These are phyloP conservation scores for Leptomonas pyrrhocoris DNA, from an alignment of 208 protist genomes.

Conservation along the genomic window DNA sequence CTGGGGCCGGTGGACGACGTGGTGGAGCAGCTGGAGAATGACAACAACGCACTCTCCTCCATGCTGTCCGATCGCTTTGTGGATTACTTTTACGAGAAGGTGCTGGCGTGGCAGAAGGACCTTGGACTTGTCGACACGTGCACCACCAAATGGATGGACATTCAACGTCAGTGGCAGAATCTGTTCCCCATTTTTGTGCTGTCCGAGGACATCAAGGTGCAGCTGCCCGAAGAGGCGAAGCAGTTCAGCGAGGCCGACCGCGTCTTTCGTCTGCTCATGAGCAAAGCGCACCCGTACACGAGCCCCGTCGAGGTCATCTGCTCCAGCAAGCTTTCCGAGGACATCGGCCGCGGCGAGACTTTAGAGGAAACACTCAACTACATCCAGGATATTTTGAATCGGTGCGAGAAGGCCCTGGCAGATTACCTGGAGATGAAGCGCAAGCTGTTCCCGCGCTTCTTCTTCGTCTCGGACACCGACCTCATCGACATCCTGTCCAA, in stretches of 20 bases:
- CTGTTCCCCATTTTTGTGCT: conserved; percentile 98
- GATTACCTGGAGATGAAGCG: conserved; percentile 99
- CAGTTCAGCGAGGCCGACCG: conserved; percentile 93
- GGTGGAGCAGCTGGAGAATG: conserved; percentile 95
- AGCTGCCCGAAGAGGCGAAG: conserved; percentile 97
- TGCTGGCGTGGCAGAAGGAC: conserved; percentile 96
- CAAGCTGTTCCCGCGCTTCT: conserved; percentile 98
- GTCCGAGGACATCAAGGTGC: conserved; percentile 96
- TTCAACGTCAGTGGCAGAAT: conserved; percentile 97
- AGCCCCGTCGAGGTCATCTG: conserved; percentile 93
- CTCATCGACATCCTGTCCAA: conserved; percentile 98
- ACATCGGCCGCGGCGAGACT: conserved; percentile 88
- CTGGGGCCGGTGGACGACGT: conserved; percentile 94
- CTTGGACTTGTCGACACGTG: conserved; percentile 96
- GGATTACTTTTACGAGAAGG: conserved; percentile 95
- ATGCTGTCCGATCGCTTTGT: conserved; percentile 97
- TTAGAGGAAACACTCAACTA: conserved; percentile 92
- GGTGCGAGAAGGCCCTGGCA: conserved; percentile 97
- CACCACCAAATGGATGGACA: conserved; percentile 95
- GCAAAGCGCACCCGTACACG: conserved; percentile 90
- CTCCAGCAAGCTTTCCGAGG: conserved; percentile 77
- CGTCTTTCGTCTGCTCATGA: conserved; percentile 92
- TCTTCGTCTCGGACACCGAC: conserved; percentile 95
- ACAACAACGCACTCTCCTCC: conserved; percentile 95
- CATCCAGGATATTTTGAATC: conserved; percentile 91